These are phyloP conservation scores for Thuja plicata DNA, from an alignment of 83 land plant genomes.

Conservation along the genomic window DNA sequence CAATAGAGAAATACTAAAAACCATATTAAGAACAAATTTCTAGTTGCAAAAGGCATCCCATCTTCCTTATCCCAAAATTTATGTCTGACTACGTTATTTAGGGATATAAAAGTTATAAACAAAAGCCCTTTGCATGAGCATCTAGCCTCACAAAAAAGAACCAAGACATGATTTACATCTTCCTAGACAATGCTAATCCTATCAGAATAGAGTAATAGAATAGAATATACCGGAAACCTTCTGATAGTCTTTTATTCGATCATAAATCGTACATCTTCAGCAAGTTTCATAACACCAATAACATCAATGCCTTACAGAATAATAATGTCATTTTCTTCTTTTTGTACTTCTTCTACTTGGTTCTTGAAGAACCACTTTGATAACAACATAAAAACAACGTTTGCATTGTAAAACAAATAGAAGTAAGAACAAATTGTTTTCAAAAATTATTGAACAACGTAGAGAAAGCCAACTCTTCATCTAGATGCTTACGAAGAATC, in stretches of 20 bases:
- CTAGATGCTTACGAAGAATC: background rate
- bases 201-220: background rate
- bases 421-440: background rate
- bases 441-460: background rate
- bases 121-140: background rate
- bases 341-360: conserved; percentile 66
- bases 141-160: conserved; percentile 3
- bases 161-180: background rate
- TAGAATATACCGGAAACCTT: background rate
- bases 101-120: background rate
- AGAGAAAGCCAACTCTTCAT: background rate
- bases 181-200: background rate
- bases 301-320: conserved; percentile 33
- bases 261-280: background rate
- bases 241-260: background rate
- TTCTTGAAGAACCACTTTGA: conserved; percentile 73
- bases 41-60: too few relatives aligned
- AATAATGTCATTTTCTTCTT: conserved; percentile 41
- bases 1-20: too few relatives aligned
- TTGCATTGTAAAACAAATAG: conserved; percentile 72
- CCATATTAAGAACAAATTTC: too few relatives aligned
- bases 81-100: background rate
- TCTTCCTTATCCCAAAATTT: too few relatives aligned
- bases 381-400: conserved; percentile 81
- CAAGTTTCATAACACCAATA: background rate